These are phyloP conservation scores for Entophlyctis helioformis DNA, from an alignment of 192 early-diverging fungal species.

Conservation along the genomic window DNA sequence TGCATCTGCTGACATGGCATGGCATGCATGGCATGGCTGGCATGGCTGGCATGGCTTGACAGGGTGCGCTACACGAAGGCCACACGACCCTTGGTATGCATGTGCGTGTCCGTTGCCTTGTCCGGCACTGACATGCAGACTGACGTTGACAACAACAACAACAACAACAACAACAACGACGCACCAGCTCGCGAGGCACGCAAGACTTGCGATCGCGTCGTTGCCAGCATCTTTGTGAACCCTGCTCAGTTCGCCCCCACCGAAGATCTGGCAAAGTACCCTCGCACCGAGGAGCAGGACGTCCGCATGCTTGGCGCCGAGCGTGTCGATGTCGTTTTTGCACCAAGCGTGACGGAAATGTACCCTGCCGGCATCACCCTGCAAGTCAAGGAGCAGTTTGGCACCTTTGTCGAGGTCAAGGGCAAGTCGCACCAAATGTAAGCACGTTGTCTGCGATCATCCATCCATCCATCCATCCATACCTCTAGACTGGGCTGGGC, in stretches of 20 bases:
- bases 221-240: slow-evolving; percentile 91
- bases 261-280: slow-evolving; percentile 86
- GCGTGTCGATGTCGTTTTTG: slow-evolving; percentile 23
- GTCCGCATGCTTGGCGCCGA: slow-evolving; percentile 46
- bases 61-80: slow-evolving; percentile 84
- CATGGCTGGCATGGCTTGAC: background rate
- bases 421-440: slow-evolving; percentile 80
- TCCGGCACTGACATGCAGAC: slow-evolving; percentile 3
- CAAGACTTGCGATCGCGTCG: slow-evolving; percentile 51
- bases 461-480: too few relatives aligned
- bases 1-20: background rate
- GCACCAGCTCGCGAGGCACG: slow-evolving; percentile 46
- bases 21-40: background rate
- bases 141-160: slow-evolving; percentile 1
- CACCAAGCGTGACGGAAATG: slow-evolving; percentile 66
- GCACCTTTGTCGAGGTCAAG: slow-evolving; percentile 85
- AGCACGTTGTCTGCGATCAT: background rate
- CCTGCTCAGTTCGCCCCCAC: slow-evolving; percentile 97
- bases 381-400: slow-evolving; percentile 65
- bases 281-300: slow-evolving; percentile 71
- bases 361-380: slow-evolving; percentile 84
- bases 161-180: too few relatives aligned
- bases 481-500: too few relatives aligned
- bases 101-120: background rate
- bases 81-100: slow-evolving; percentile 63